Evolutionary conservation across 805 yeast genomes (phyloP).

Genomic region (Kodamaea nitidulidarum): DNA sequence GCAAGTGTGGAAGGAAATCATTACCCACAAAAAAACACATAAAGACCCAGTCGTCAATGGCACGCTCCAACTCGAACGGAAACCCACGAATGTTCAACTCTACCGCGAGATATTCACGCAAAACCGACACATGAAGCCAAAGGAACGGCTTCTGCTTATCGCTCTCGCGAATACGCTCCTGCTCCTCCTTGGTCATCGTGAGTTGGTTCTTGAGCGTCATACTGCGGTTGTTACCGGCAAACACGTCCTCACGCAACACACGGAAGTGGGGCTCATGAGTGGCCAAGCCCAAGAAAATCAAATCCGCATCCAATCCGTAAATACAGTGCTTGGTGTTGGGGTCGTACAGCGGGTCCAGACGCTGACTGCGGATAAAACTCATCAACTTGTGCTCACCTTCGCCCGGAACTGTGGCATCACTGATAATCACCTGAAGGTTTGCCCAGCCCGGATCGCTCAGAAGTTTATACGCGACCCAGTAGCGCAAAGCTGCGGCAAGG

Average conservation of each 20-base stretch:
- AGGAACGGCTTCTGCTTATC: conserved; percentile 76
- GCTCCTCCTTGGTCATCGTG: conserved; percentile 59
- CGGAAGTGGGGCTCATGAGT: conserved; percentile 97
- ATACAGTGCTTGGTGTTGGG: conserved; percentile 96
- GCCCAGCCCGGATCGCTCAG: conserved; percentile 93
- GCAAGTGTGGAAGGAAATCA: conserved; percentile 95
- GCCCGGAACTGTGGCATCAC: conserved; percentile 97
- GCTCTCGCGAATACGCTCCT: conserved; percentile 34
- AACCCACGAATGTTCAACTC: conserved; percentile 73
- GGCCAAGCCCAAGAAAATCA: conserved; percentile 91
- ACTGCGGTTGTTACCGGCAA: conserved; percentile 63
- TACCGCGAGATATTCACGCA: conserved; percentile 81
- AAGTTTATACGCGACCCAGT: conserved; percentile 89
- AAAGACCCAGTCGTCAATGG: conserved; percentile 97
- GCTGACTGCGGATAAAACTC: conserved; percentile 89
- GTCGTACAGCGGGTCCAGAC: conserved; percentile 79
- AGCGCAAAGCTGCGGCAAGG: conserved; percentile 74
- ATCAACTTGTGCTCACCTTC: conserved; percentile 99
- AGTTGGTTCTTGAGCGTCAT: conserved; percentile 47
- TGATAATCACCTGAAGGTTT: conserved; percentile 78
- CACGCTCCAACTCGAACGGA: conserved; percentile 85
- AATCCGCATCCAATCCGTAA: conserved; percentile 96
- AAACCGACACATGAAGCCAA: conserved; percentile 86
- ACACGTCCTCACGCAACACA: conserved; percentile 93
- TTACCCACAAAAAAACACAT: conserved; percentile 98